Evolutionary conservation across 441 rosid species (phyloP), one percentile per base, ranked within the genome.

Genomic region (Cnidoscolus chayamansa): DNA sequence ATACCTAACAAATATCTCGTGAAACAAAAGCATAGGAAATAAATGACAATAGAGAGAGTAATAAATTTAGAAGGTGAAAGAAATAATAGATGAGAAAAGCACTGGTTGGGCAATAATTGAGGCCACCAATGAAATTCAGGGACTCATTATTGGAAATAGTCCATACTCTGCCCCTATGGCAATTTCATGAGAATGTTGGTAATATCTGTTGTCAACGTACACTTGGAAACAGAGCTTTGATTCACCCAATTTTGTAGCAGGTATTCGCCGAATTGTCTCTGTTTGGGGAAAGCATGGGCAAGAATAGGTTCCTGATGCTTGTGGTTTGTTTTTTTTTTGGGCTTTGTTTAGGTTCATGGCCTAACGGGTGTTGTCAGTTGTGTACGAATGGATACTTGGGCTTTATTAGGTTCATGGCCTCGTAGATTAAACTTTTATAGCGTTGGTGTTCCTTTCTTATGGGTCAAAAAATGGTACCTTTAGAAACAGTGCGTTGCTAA

Each of bases 1-100:
- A 25, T 25, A 25, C 25, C 25, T 25, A 25, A 25, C 25, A 25
- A 25, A 25, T 25, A 25, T 25, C 25, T 25, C 25, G 25, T 25
- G 25, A 25, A 25, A 25, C 25, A 25, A 25, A 25, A 25, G 25
- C 25, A 25, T 25, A 25, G 25, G 25, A 25, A 25, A 25, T 25
- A 25, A 25, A 25, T 25, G 25, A 25, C 25, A 25, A 25, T 25
- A 54, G 35, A 10, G 10, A 2, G 2, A 37, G 54, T n/a, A 62
- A 68, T 68, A 53, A 74, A 74, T 53, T 13, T 40, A 61, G 73
- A 25, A 3, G 68, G 48, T 45, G 63, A 54, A 65, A 37, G 49
- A 17, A 43, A 53, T 16, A 68, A 16, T 60, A 53, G 15, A 25
- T 25, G 25, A 25, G 25, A 25, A 25, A 25, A 25, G 25, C 57